phyloP scores from a whole-genome alignment of 2,329 filamentous ascomycete species.

The Penicillium sp. region DNA sequence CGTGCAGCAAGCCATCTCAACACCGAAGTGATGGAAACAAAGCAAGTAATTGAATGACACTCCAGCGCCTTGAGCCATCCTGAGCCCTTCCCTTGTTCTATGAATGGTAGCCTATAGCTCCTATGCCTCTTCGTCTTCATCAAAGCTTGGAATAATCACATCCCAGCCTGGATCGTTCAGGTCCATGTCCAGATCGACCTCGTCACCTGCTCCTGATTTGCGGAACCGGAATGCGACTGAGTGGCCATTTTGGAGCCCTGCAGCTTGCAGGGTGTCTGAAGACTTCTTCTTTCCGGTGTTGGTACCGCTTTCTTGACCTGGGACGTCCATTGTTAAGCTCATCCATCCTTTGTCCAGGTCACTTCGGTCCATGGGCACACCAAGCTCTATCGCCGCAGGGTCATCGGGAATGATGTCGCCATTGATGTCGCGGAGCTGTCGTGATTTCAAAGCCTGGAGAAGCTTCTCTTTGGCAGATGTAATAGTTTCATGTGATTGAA shows the following conservation, averaged over 20 bases:
- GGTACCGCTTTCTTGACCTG: conserved; percentile 28
- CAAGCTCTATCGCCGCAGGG: conserved; percentile 47
- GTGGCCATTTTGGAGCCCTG: conserved; percentile 31
- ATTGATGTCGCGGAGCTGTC: conserved; percentile 41
- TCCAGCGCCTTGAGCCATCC: not conserved
- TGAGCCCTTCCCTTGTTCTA: not conserved
- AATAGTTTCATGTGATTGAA: conserved; percentile 59
- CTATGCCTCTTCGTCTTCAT: conserved; percentile 32
- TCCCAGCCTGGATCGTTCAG: conserved; percentile 38
- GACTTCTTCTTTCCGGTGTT: conserved; percentile 23
- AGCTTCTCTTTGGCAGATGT: conserved; percentile 58
- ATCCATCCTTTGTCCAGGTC: conserved; percentile 53
- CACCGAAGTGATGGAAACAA: not conserved
- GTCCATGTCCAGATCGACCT: conserved; percentile 26
- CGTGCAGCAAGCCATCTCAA: not conserved
- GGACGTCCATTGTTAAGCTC: conserved; percentile 25
- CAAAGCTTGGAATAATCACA: conserved; percentile 34
- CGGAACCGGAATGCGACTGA: conserved; percentile 38
- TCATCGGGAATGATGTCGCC: conserved; percentile 38
- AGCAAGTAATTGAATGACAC: not conserved
- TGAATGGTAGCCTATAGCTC: not conserved
- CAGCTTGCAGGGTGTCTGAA: conserved; percentile 26
- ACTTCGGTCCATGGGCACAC: conserved; percentile 47
- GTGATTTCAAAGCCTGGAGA: conserved; percentile 53
- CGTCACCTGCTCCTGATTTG: conserved; percentile 17